Conservation (phyloP, 768 basidiomycete genomes). For the Lentinus brumalis region DNA sequence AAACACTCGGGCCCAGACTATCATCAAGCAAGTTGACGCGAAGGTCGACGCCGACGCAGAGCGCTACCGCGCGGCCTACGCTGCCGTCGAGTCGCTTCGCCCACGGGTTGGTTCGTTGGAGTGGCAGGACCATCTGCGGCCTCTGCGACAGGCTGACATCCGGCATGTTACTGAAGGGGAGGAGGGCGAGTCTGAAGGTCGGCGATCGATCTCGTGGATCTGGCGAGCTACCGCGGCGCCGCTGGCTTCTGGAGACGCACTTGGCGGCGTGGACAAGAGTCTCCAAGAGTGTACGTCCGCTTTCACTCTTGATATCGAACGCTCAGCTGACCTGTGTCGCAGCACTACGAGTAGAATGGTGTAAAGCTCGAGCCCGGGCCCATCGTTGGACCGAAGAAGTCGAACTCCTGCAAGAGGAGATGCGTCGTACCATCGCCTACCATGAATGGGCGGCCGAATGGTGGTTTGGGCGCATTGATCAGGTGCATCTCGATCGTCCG, state of each 20-base stretch:
- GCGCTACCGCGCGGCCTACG: slow-evolving; percentile 6
- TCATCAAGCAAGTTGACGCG: not conserved
- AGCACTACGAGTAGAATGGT: slow-evolving; percentile 16
- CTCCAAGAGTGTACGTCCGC: not conserved
- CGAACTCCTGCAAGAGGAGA: slow-evolving; percentile 21
- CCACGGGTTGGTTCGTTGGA: not conserved
- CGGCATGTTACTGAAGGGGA: not conserved
- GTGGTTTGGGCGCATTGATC: not conserved
- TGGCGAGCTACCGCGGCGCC: slow-evolving; percentile 1
- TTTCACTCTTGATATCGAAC: too few relatives aligned
- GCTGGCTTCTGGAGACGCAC: not conserved
- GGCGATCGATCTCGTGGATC: slow-evolving; percentile 18
- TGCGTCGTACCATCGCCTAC: slow-evolving; percentile 13
- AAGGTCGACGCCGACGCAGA: not conserved
- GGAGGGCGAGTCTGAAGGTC: slow-evolving; percentile 8
- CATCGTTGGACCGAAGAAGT: slow-evolving; percentile 22
- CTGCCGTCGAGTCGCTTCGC: not conserved
- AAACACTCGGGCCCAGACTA: slow-evolving; percentile 4
- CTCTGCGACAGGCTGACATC: slow-evolving; percentile 7
- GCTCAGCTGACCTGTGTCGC: not conserved
- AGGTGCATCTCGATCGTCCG: not conserved
- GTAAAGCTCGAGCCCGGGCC: slow-evolving; percentile 9
- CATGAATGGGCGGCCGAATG: not conserved
- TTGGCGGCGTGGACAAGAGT: not conserved
- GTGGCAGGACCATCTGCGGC: slow-evolving; percentile 3